Evolutionary conservation across 208 protist genomes (phyloP).

Genomic region (Strigomonas culicis): DNA sequence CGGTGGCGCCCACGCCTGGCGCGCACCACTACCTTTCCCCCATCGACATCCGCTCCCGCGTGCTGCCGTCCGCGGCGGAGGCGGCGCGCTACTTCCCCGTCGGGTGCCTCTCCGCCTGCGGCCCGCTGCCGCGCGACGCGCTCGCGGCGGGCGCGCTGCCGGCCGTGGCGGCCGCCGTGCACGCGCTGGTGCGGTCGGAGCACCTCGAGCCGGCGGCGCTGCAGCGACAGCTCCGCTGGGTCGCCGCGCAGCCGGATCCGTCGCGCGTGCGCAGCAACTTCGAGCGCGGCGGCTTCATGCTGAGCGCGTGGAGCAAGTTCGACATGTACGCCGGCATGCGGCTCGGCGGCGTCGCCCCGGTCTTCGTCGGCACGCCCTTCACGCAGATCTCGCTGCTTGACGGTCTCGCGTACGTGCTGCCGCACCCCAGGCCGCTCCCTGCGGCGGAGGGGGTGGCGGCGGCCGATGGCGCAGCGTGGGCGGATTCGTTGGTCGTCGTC

Average conservation of each 20-base stretch:
- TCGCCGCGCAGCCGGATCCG: constrained; percentile 18
- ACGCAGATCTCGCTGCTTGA: constrained; percentile 26
- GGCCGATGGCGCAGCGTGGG: constrained; percentile 6
- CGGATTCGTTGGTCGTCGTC: constrained; percentile 12
- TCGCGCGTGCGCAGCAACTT: constrained; percentile 16
- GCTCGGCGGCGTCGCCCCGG: constrained; percentile 11
- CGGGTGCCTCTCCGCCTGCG: constrained; percentile 13
- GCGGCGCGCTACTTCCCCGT: constrained; percentile 19
- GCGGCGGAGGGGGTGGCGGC: background rate
- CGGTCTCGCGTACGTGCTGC: constrained; percentile 23
- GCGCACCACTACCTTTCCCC: constrained; percentile 16
- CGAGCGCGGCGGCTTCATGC: constrained; percentile 18
- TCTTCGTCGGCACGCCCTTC: constrained; percentile 21
- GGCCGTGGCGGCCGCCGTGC: constrained; percentile 11
- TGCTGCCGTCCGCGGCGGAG: constrained; percentile 1
- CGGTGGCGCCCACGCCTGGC: background rate
- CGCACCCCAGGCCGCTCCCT: constrained; percentile 4
- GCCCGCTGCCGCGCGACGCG: background rate
- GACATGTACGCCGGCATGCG: constrained; percentile 16
- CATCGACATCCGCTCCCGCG: constrained; percentile 17
- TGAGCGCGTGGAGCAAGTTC: constrained; percentile 30
- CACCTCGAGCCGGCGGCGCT: constrained; percentile 1
- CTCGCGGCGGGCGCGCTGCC: constrained; percentile 10
- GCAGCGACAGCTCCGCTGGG: constrained; percentile 11
- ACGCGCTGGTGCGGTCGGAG: constrained; percentile 13